phyloP scores from a whole-genome alignment of 176 grass and related monocot species.

The Olyra latifolia region DNA sequence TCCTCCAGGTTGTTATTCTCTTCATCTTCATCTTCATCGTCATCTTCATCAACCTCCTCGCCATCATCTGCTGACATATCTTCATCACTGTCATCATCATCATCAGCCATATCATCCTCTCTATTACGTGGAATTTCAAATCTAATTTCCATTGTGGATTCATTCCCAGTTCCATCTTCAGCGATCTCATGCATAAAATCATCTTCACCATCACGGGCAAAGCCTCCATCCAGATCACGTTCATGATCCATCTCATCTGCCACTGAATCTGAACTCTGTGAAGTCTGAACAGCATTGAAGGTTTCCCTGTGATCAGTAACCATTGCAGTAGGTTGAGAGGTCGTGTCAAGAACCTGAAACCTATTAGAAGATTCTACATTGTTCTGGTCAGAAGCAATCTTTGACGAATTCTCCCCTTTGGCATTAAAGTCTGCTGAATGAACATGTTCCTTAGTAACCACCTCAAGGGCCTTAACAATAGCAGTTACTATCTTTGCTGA shows the following conservation, averaged over 20 bases:
- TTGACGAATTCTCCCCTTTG: conserved; percentile 65
- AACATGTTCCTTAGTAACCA: conserved; percentile 91
- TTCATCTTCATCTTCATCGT: conserved; percentile 71
- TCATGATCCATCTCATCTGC: conserved; percentile 95
- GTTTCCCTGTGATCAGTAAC: conserved; percentile 67
- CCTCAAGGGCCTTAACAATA: conserved; percentile 85
- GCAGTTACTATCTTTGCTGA: conserved; percentile 86
- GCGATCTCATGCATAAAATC: conserved; percentile 96
- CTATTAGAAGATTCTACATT: conserved; percentile 62
- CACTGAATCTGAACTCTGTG: conserved; percentile 67
- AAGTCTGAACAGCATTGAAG: conserved; percentile 60
- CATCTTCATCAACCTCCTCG: conserved; percentile 81
- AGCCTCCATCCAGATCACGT: conserved; percentile 59
- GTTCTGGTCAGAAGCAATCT: conserved; percentile 53
- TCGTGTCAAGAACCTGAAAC: conserved; percentile 67
- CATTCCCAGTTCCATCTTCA: conserved; percentile 73
- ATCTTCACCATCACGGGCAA: conserved; percentile 72
- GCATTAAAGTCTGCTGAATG: conserved; percentile 63
- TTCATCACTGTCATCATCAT: conserved; percentile 77
- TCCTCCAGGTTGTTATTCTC: conserved; percentile 87
- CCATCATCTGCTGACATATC: conserved; percentile 79
- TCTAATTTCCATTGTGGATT: conserved; percentile 90
- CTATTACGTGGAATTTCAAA: conserved; percentile 79
- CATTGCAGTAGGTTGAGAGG: conserved; percentile 59
- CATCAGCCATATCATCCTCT: conserved; percentile 88